phyloP scores from a whole-genome alignment of 1,284 basidiomycete genomes.

The Ustilago lituana region DNA sequence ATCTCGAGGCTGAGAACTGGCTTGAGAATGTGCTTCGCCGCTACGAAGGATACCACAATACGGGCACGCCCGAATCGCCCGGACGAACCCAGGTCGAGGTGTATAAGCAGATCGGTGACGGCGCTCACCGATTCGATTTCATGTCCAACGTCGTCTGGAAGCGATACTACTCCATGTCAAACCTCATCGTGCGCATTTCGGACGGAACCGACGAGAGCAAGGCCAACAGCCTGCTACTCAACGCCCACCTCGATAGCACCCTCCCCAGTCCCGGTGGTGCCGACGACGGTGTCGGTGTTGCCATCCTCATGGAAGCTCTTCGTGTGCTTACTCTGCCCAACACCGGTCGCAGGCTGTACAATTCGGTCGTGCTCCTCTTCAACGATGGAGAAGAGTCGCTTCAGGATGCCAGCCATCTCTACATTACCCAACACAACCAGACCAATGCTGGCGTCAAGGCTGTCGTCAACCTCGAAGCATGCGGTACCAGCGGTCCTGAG shows the following conservation, averaged over 20 bases:
- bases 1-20: constrained; percentile 85
- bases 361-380: constrained; percentile 89
- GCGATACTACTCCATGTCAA: constrained; percentile 84
- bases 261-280: constrained; percentile 70
- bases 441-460: constrained; percentile 76
- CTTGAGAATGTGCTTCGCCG: constrained; percentile 76
- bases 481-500: constrained; percentile 86
- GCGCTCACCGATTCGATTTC: constrained; percentile 64
- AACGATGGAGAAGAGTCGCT: constrained; percentile 89
- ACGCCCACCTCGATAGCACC: constrained; percentile 83
- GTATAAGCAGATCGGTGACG: constrained; percentile 64
- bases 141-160: constrained; percentile 80
- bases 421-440: constrained; percentile 63
- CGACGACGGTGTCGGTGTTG: constrained; percentile 83
- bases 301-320: constrained; percentile 84
- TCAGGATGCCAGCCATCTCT: constrained; percentile 87
- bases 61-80: constrained; percentile 29
- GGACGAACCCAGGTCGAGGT: constrained; percentile 64
- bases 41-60: constrained; percentile 69
- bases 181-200: constrained; percentile 87
- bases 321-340: constrained; percentile 77
- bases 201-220: constrained; percentile 75
- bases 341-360: constrained; percentile 77
- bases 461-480: constrained; percentile 91
- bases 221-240: constrained; percentile 75